Conservation (phyloP, 148 eudicot genomes). For the Vaccinium myrtillus region DNA sequence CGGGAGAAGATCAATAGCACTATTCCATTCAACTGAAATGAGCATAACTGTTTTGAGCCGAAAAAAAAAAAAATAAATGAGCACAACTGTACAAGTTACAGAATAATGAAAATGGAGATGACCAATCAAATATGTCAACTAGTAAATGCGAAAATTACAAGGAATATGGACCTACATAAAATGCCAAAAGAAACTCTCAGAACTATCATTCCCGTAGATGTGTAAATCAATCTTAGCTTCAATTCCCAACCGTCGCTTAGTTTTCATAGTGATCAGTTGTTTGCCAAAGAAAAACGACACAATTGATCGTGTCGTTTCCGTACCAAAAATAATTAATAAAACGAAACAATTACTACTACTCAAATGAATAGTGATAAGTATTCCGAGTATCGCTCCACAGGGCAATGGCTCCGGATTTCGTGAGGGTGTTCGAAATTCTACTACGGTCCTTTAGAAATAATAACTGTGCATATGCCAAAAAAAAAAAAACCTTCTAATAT, state of each 20-base stretch:
- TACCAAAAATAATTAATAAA: too few relatives aligned
- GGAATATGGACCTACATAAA: background rate
- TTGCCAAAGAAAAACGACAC: background rate
- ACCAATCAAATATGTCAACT: background rate
- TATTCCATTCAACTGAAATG: background rate
- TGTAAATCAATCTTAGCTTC: background rate
- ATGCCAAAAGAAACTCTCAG: background rate
- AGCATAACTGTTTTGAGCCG: too few relatives aligned
- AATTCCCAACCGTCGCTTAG: background rate
- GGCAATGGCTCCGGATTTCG: too few relatives aligned
- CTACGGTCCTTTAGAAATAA: too few relatives aligned
- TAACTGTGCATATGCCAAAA: too few relatives aligned
- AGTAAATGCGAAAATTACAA: background rate
- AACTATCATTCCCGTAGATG: background rate
- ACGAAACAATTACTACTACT: too few relatives aligned
- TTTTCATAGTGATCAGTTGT: background rate
- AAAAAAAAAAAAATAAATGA: background rate
- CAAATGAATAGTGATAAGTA: too few relatives aligned
- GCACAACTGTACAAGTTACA: background rate
- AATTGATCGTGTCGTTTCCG: background rate
- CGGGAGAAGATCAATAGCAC: too few relatives aligned
- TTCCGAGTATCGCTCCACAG: too few relatives aligned
- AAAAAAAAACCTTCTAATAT: too few relatives aligned
- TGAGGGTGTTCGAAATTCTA: too few relatives aligned
- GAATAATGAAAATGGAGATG: background rate